phyloP scores from a whole-genome alignment of 2,329 filamentous ascomycete genomes.

The Fusarium mangiferae region DNA sequence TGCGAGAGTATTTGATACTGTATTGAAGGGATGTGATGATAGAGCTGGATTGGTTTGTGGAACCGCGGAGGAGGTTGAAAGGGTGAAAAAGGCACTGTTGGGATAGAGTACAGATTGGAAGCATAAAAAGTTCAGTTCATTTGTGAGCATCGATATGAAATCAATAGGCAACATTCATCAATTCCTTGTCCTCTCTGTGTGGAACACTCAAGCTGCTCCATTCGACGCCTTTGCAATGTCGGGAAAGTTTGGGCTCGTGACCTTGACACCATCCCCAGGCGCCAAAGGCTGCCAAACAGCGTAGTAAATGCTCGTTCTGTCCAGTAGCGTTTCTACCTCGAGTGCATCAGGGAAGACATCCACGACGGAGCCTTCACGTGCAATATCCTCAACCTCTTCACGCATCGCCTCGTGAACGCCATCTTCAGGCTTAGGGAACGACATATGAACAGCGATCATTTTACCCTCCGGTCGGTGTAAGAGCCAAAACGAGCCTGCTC shows the following conservation, averaged over 20 bases:
- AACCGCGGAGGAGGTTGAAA: constrained; percentile 59
- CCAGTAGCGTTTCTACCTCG: not conserved
- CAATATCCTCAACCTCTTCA: not conserved
- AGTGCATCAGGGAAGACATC: constrained; percentile 23
- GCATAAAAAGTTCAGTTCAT: not conserved
- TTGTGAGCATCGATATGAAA: no score
- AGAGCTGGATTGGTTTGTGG: constrained; percentile 63
- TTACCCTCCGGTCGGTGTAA: constrained; percentile 19
- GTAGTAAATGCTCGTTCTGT: constrained; percentile 23
- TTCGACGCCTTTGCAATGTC: not conserved
- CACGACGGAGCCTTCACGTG: not conserved
- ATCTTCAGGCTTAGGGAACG: constrained; percentile 5
- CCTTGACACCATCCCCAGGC: constrained; percentile 1
- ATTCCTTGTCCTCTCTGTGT: fast-evolving
- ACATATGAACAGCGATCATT: constrained; percentile 31
- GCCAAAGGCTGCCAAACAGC: constrained; percentile 31
- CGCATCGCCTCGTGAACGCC: constrained; percentile 1
- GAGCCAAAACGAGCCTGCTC: constrained; percentile 33
- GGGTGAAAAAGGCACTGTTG: constrained; percentile 41
- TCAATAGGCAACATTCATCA: not conserved
- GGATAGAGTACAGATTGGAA: not conserved
- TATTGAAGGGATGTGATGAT: constrained; percentile 58
- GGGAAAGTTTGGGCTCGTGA: constrained; percentile 24
- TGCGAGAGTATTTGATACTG: constrained; percentile 52
- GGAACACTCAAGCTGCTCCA: not conserved